Conservation (phyloP, 495 filamentous ascomycete genomes). For the Peziza echinospora region DNA sequence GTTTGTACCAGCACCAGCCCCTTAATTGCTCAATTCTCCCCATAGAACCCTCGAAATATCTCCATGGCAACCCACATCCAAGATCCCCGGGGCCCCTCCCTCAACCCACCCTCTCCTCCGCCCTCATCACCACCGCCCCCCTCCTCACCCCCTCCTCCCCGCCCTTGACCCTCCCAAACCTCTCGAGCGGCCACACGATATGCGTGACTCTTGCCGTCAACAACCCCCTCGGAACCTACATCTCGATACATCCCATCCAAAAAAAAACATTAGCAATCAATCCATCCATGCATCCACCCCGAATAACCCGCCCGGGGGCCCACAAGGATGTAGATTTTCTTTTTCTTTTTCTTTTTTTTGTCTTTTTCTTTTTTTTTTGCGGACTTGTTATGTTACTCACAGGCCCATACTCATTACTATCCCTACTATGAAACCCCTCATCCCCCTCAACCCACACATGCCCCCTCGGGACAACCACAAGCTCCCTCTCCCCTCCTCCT, state of each 20-base stretch:
- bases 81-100: background rate
- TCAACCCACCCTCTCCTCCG: background rate
- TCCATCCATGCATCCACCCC: background rate
- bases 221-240: conserved; percentile 23
- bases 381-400: conserved; percentile 22
- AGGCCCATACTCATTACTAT: conserved; percentile 40
- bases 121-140: conserved; percentile 15
- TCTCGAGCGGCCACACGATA: conserved; percentile 27
- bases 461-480: conserved; percentile 27
- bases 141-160: conserved; percentile 25
- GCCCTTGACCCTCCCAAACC: conserved; percentile 20
- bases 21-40: no score
- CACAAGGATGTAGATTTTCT: no score
- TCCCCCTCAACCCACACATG: conserved; percentile 45
- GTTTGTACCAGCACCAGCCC: no score
- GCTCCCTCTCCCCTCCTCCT: conserved; percentile 8
- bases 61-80: no score
- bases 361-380: no score
- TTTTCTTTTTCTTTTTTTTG: no score
- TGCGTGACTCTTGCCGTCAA: conserved; percentile 30
- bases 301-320: background rate
- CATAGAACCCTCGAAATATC: no score
- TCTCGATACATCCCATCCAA: background rate
- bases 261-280: background rate
- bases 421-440: conserved; percentile 28